Percentiles rank a stretch among this genome's conserved stretches.
These are phyloP conservation scores for Paramecium caudatum DNA, from an alignment of 73 alveolate genomes.

Conservation along the genomic window DNA sequence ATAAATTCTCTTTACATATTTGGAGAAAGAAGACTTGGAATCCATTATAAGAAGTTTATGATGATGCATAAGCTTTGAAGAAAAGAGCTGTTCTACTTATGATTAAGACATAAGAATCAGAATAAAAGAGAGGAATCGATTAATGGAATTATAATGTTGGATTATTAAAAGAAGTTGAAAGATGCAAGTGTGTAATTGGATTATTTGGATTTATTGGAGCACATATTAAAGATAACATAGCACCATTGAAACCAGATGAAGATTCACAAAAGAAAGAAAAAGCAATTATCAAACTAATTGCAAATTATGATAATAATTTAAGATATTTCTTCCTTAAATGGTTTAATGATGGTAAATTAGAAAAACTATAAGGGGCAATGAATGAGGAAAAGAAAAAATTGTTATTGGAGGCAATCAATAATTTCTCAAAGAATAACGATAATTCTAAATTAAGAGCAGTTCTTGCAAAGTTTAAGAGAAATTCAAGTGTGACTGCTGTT, in stretches of 20 bases:
- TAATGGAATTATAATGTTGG: not conserved
- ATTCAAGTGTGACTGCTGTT: constrained; percentile 12
- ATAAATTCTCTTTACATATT: not conserved
- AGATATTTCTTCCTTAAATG: constrained; percentile 26
- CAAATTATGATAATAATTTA: constrained; percentile 18
- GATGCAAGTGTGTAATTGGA: constrained; percentile 16
- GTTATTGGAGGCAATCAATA: not conserved
- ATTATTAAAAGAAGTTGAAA: constrained; percentile 3
- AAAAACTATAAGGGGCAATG: constrained; percentile 30
- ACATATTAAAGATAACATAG: constrained; percentile 5
- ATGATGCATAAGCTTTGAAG: not conserved
- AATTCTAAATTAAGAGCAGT: not conserved
- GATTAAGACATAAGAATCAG: constrained; percentile 6
- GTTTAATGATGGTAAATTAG: not conserved
- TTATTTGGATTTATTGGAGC: constrained; percentile 1
- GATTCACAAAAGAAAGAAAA: constrained; percentile 19
- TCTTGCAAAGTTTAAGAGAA: constrained; percentile 33
- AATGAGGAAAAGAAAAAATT: constrained; percentile 55
- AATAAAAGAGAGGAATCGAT: not conserved
- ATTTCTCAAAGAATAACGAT: constrained; percentile 33
- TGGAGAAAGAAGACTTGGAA: not conserved
- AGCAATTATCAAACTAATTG: not conserved
- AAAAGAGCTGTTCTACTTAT: not conserved
- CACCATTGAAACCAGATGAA: constrained; percentile 26
- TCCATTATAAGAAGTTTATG: not conserved